Conservation (phyloP, 208 protist genomes). For the Trypanosoma theileri region DNA sequence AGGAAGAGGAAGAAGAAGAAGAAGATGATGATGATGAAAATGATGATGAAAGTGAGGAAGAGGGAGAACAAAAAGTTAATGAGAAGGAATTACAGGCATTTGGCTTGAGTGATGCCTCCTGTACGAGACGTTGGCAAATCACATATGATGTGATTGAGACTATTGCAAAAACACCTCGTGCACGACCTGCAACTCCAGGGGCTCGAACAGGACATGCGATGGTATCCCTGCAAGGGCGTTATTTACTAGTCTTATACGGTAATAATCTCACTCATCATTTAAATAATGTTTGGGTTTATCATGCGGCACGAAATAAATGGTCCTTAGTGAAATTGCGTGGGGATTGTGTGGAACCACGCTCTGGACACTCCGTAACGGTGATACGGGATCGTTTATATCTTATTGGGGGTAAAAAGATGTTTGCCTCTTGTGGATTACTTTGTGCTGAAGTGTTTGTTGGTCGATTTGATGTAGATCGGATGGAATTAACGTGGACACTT, state of each 20-base stretch:
- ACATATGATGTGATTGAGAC: constrained; percentile 21
- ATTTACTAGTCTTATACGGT: constrained; percentile 27
- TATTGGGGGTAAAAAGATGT: constrained; percentile 28
- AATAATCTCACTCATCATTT: constrained; percentile 21
- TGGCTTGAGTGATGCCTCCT: background rate
- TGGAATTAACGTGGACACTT: constrained; percentile 21
- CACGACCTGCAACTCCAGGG: background rate
- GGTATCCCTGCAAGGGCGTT: constrained; percentile 1
- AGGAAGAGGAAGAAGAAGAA: background rate
- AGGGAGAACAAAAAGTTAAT: background rate
- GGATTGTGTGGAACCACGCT: constrained; percentile 11
- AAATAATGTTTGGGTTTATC: constrained; percentile 23
- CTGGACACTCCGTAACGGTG: constrained; percentile 28
- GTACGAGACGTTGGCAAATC: background rate
- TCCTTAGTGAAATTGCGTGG: constrained; percentile 14
- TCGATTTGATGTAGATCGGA: constrained; percentile 4
- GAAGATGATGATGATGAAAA: background rate
- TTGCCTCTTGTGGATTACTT: background rate
- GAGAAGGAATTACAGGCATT: background rate
- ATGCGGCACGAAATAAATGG: constrained; percentile 19
- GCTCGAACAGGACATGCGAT: constrained; percentile 24
- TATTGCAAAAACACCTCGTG: background rate
- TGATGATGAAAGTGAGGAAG: background rate
- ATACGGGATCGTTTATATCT: constrained; percentile 20
- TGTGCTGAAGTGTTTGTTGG: constrained; percentile 27